Conservation (phyloP, 1,139 yeast genomes). For the Geotrichum bryndzae region DNA sequence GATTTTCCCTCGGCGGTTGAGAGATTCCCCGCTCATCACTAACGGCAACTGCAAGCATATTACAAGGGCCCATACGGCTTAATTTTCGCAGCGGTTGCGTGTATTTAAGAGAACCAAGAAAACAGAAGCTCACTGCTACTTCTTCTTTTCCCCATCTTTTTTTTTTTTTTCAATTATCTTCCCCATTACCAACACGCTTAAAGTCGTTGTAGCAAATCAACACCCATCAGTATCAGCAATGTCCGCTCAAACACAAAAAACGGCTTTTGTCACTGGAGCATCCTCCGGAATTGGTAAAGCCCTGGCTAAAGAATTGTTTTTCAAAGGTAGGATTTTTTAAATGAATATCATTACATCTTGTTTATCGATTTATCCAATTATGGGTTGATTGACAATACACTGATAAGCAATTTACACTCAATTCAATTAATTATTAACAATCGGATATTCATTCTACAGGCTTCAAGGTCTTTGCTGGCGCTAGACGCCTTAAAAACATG, state of each 20-base stretch:
- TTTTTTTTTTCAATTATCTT: too few species aligned
- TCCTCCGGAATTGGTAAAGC: constrained; percentile 77
- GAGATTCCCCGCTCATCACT: background rate
- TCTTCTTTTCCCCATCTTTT: background rate
- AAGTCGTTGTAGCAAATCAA: background rate
- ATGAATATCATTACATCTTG: background rate
- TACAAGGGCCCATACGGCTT: background rate
- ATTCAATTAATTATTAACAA: background rate
- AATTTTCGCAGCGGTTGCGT: background rate
- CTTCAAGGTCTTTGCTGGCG: constrained; percentile 64
- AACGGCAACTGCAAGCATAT: background rate
- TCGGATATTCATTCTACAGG: constrained; percentile 33
- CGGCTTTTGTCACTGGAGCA: constrained; percentile 69
- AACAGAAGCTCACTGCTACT: background rate
- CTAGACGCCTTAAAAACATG: constrained; percentile 64
- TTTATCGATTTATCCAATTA: background rate
- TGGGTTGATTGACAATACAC: background rate
- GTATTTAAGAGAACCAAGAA: background rate
- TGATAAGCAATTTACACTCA: background rate
- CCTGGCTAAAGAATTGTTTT: constrained; percentile 58
- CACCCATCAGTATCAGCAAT: background rate
- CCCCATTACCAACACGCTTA: background rate
- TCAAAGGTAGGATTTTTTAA: constrained; percentile 29
- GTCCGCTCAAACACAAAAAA: constrained; percentile 15
- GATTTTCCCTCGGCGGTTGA: background rate